Conservation (phyloP, 352 stramenopile genomes). For the Phytopythium helicoides region DNA sequence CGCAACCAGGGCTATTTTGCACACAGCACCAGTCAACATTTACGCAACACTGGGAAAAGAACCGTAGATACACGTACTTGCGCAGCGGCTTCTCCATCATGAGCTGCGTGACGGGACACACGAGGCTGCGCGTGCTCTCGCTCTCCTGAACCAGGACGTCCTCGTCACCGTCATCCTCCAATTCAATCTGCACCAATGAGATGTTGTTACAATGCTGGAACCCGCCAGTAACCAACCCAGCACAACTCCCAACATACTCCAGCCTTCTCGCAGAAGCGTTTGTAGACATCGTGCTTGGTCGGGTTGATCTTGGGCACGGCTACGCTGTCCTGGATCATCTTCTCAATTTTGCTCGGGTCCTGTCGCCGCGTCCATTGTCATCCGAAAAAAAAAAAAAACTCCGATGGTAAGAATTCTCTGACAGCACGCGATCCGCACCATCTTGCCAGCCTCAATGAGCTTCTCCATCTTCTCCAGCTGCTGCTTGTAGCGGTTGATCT, state of each 20-base stretch:
- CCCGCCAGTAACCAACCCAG: neutral
- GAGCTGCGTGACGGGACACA: slow-evolving; percentile 80
- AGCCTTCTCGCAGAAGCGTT: slow-evolving; percentile 71
- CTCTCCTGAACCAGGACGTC: slow-evolving; percentile 82
- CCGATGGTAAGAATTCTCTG: neutral
- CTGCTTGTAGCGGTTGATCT: slow-evolving; percentile 63
- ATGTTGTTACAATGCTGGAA: neutral
- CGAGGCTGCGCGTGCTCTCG: slow-evolving; percentile 67
- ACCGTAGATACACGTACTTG: slow-evolving; percentile 43
- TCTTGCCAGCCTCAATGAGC: slow-evolving; percentile 40
- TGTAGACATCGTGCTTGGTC: slow-evolving; percentile 71
- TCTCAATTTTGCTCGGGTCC: slow-evolving; percentile 55
- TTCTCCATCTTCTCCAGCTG: slow-evolving; percentile 66
- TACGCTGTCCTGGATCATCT: slow-evolving; percentile 52
- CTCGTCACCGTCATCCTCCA: slow-evolving; percentile 62
- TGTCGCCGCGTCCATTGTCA: slow-evolving; percentile 2
- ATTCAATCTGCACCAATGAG: slow-evolving; percentile 50
- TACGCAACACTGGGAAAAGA: neutral
- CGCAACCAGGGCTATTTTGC: slow-evolving; percentile 48
- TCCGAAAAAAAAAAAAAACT: neutral
- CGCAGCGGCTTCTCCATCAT: slow-evolving; percentile 73
- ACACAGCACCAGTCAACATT: neutral
- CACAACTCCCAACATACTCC: slow-evolving; percentile 38
- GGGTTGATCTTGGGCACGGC: slow-evolving; percentile 55
- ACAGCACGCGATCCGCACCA: slow-evolving; percentile 18